Conservation (phyloP, 129 eudicot species). For the Rutidosis leptorrhynchoides region DNA sequence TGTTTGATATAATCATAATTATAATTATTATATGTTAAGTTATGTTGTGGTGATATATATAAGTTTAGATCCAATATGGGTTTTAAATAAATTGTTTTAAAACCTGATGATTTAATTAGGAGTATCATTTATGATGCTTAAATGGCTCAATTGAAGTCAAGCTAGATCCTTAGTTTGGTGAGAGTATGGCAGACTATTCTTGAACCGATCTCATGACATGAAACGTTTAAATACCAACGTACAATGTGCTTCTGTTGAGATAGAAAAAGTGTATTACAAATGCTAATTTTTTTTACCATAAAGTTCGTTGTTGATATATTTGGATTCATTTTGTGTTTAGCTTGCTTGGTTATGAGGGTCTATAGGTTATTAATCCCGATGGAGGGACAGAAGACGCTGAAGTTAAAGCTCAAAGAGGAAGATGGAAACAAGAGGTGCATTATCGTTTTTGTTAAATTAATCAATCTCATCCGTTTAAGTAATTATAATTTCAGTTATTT, state of each 20-base stretch:
- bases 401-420: constrained; percentile 81
- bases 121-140: neutral
- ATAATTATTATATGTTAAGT: too few relatives aligned
- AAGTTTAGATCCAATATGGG: neutral
- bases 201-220: constrained; percentile 5
- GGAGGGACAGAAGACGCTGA: constrained; percentile 87
- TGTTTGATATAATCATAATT: too few relatives aligned
- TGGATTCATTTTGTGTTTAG: constrained; percentile 25
- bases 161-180: too few relatives aligned
- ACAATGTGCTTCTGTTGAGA: neutral
- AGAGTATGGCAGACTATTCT: neutral
- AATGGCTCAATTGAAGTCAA: neutral
- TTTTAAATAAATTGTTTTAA: neutral
- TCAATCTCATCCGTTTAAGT: neutral
- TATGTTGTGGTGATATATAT: neutral
- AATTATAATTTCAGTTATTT: neutral
- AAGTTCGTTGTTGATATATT: constrained; percentile 1
- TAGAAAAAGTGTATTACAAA: neutral
- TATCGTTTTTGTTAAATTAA: neutral
- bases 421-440: constrained; percentile 83
- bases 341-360: constrained; percentile 70
- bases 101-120: neutral
- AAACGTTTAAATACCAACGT: neutral
- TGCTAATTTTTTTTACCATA: neutral
- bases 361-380: constrained; percentile 85